Evolutionary conservation across 1,139 yeast species (phyloP).

Genomic region (Yamadazyma membranifaciens): DNA sequence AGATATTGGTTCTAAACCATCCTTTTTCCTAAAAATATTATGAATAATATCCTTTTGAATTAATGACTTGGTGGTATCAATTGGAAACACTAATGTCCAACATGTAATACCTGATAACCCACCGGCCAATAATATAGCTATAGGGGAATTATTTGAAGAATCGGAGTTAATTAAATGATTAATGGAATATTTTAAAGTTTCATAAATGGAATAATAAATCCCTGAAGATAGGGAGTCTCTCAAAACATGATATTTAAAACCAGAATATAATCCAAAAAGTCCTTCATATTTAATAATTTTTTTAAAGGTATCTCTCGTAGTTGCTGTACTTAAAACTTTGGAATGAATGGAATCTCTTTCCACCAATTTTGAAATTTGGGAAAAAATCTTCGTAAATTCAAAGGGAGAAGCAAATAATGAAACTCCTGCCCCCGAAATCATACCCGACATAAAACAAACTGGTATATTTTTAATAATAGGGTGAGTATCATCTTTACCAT

Average conservation of each 20-base stretch:
- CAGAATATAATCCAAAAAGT: conserved; percentile 63
- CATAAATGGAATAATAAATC: conserved; percentile 72
- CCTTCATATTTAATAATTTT: conserved; percentile 62
- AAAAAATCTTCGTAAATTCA: conserved; percentile 78
- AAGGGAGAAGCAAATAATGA: conserved; percentile 79
- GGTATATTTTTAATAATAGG: conserved; percentile 59
- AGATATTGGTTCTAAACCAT: conserved; percentile 41
- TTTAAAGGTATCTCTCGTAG: conserved; percentile 40
- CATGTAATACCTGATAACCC: conserved; percentile 73
- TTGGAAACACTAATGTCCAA: conserved; percentile 74
- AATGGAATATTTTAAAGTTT: conserved; percentile 57
- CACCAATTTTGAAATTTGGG: conserved; percentile 62
- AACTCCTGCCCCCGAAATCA: conserved; percentile 63
- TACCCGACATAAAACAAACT: conserved; percentile 64
- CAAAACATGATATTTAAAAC: conserved; percentile 61
- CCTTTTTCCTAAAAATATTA: conserved; percentile 53
- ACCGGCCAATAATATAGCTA: conserved; percentile 59
- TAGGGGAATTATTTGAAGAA: conserved; percentile 28
- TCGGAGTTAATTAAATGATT: conserved; percentile 32
- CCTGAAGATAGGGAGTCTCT: conserved; percentile 76
- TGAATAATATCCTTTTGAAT: conserved; percentile 73
- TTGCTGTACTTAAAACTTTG: conserved; percentile 14
- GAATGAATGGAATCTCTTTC: conserved; percentile 17
- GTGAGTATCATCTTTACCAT: conserved; percentile 17
- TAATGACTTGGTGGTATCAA: conserved; percentile 76